Conservation (phyloP, 306 rosid species). For the Trifolium fragiferum region DNA sequence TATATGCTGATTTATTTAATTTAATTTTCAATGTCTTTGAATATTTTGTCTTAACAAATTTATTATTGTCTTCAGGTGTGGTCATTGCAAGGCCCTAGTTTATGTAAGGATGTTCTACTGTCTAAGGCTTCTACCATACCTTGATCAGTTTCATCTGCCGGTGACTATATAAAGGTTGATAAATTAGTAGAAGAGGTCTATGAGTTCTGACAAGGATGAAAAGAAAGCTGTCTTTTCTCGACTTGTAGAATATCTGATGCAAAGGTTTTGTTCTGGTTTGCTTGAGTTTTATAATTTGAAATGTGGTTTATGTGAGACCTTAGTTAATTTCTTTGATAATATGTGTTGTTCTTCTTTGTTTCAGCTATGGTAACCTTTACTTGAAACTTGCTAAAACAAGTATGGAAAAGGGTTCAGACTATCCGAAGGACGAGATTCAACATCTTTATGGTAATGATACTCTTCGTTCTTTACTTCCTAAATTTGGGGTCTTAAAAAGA, state of each 20-base stretch:
- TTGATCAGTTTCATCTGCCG: constrained; percentile 10
- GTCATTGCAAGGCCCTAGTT: constrained; percentile 94
- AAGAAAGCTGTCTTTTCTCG: constrained; percentile 60
- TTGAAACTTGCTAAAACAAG: constrained; percentile 69
- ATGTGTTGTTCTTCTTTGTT: constrained; percentile 20
- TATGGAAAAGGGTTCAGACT: constrained; percentile 75
- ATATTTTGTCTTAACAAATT: constrained; percentile 7
- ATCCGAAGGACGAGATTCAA: constrained; percentile 76
- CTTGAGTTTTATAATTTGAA: neutral
- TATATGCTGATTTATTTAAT: neutral
- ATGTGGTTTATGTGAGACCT: constrained; percentile 10
- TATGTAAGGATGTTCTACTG: constrained; percentile 72
- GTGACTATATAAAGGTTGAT: constrained; percentile 17
- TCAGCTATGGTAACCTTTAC: constrained; percentile 73
- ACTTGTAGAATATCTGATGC: constrained; percentile 76
- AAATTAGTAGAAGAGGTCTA: constrained; percentile 74
- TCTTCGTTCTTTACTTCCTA: no score
- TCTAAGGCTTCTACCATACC: constrained; percentile 16
- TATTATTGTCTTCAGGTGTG: constrained; percentile 71
- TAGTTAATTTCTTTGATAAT: constrained; percentile 20
- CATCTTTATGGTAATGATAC: constrained; percentile 76
- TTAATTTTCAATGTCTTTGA: constrained; percentile 16
- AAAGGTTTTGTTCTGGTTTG: constrained; percentile 54
- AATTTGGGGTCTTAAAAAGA: no score
- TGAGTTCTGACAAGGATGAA: constrained; percentile 61